These are phyloP conservation scores for Protea cynaroides DNA, from an alignment of 164 flowering plant species.

Conservation along the genomic window DNA sequence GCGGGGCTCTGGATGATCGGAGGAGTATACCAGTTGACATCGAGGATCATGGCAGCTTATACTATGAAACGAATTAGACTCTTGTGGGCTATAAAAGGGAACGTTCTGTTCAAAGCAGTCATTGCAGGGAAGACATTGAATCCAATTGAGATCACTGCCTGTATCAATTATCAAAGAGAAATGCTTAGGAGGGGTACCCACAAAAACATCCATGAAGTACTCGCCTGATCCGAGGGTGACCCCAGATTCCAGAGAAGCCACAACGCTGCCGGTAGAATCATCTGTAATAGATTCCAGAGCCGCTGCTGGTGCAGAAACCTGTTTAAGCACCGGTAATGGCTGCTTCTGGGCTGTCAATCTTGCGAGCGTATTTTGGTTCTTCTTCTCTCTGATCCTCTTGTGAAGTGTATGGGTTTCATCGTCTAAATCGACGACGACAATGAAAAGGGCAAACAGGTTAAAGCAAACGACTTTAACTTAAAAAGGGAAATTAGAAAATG, in stretches of 20 bases:
- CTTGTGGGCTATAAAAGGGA: constrained; percentile 58
- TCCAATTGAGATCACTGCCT: constrained; percentile 97
- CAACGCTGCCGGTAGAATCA: too few species aligned
- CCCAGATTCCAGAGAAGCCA: too few species aligned
- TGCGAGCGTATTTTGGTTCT: constrained; percentile 41
- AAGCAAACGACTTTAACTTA: too few species aligned
- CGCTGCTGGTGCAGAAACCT: too few species aligned
- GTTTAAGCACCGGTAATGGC: too few species aligned
- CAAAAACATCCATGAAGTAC: too few species aligned
- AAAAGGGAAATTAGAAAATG: too few species aligned
- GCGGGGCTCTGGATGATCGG: constrained; percentile 68
- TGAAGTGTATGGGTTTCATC: constrained; percentile 58
- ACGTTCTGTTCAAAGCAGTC: constrained; percentile 86
- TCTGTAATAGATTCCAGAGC: too few species aligned
- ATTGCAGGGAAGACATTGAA: constrained; percentile 80
- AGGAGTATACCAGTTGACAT: constrained; percentile 77
- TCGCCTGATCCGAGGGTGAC: too few species aligned
- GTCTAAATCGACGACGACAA: too few species aligned
- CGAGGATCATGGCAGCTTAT: constrained; percentile 55
- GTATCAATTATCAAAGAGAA: constrained; percentile 83
- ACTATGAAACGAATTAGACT: constrained; percentile 46
- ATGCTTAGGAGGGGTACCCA: constrained; percentile 92
- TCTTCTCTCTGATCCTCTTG: constrained; percentile 45
- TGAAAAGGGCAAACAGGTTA: too few species aligned
- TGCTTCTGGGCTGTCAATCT: too few species aligned